These are phyloP conservation scores for Paraconiothyrium brasiliense DNA, from an alignment of 2,329 filamentous ascomycete genomes.

Conservation along the genomic window DNA sequence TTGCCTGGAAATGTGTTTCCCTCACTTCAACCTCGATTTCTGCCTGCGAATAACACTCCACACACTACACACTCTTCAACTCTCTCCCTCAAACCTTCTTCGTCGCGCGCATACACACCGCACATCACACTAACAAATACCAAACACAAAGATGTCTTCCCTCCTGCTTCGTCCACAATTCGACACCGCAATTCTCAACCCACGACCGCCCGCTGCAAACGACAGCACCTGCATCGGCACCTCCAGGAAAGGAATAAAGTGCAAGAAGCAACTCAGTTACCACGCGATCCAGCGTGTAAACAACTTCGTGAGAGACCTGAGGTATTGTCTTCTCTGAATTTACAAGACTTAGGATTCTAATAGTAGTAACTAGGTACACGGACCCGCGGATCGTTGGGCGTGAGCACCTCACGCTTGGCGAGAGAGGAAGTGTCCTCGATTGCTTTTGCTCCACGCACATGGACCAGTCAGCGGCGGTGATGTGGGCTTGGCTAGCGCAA, in stretches of 20 bases:
- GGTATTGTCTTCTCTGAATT: neutral
- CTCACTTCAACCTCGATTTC: neutral
- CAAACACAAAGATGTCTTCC: neutral
- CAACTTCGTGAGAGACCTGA: neutral
- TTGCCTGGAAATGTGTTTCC: neutral
- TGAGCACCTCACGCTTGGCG: neutral
- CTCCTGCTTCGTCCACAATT: neutral
- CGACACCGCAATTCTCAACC: constrained; percentile 1
- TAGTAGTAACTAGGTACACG: neutral
- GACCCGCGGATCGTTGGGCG: neutral
- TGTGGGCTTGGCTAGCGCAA: neutral
- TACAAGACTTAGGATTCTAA: neutral
- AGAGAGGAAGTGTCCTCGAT: neutral
- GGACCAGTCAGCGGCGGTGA: neutral
- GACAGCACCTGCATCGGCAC: constrained; percentile 10
- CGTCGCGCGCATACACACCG: neutral
- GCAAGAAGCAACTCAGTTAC: neutral
- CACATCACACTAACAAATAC: neutral
- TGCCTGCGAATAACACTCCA: neutral
- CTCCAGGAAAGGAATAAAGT: neutral
- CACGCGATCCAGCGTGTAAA: neutral
- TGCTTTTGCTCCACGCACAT: neutral
- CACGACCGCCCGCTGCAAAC: neutral
- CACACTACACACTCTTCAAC: neutral
- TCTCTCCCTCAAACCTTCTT: neutral